Base-by-base conservation (phyloP, 495 filamentous ascomycete species). In the Chlorociboria aeruginascens region DNA sequence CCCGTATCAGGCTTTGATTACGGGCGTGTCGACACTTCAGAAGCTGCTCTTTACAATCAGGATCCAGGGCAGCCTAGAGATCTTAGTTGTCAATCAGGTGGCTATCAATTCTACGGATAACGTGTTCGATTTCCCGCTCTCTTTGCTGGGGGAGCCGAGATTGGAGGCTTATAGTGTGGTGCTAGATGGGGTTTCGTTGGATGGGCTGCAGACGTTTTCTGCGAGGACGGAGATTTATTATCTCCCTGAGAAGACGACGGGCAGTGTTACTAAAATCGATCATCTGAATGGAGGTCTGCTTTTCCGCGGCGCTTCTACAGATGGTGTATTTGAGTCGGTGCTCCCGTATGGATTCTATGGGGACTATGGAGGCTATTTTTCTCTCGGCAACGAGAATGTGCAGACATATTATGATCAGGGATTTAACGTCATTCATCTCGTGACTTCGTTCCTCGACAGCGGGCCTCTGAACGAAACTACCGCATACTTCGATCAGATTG, bases 271-370 rank as follows among this genome's bases (percentile, higher is more conserved):
- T 12, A 76, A 76, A 49, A 63, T 84, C 14, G 81, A 85, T 51
- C 69, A 71, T 51, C 57, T 81, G 3, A 68, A 72, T 45, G 77
- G 78, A 20, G 77, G 72, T 0, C 49, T 83, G 8, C 51, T 66
- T 8, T 66, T 74, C 28, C 41, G 53, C 12, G 71, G 67, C 59
- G 20, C 20, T 25, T 25, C 20, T 4, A 25, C 20, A 25, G 4
- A 25, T 4, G 20, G 20, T 25, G 20, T 25, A 25, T 25, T 25
- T 25, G 20, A 25, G 4, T 25, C 77, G 0, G 45, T 83, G 8
- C 60, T 83, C 14, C 75, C 81, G 13, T 83, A 78, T 55, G 76
- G 77, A 29, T 85, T 75, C 64, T 85, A 81, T 58, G 69, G 72
- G 0, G 66, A 67, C 31, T 80, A 77, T 53, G 71, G 73, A 33